Percentiles rank a stretch among this genome's conserved stretches.
Conservation (phyloP, 352 stramenopile species). For the Lagenidium giganteum region DNA sequence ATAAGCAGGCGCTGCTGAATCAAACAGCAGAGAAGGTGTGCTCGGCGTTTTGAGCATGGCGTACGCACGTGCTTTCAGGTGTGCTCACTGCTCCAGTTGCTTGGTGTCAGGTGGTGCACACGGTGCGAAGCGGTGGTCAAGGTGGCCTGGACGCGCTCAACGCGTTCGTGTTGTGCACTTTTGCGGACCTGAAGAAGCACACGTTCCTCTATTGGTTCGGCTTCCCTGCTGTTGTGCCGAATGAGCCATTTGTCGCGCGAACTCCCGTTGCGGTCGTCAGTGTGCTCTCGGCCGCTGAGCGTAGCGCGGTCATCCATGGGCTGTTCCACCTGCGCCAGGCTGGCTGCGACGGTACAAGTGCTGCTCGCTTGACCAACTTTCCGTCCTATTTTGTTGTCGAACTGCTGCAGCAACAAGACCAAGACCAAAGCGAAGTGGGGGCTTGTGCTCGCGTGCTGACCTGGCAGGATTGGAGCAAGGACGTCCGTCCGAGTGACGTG, state of each 20-base stretch:
- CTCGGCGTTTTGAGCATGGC: too few species aligned
- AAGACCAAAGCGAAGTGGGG: slow-evolving; percentile 12
- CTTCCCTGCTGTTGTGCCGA: slow-evolving; percentile 76
- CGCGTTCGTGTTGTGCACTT: slow-evolving; percentile 86
- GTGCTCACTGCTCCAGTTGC: too few species aligned
- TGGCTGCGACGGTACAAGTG: too few species aligned
- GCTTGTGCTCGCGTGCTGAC: slow-evolving; percentile 26
- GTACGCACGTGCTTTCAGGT: neutral
- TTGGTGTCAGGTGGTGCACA: slow-evolving; percentile 32
- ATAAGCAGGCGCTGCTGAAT: slow-evolving; percentile 75
- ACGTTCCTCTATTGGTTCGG: slow-evolving; percentile 93
- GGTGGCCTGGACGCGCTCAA: slow-evolving; percentile 54
- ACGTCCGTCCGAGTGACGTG: neutral
- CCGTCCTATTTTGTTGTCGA: slow-evolving; percentile 75
- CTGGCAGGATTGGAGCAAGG: slow-evolving; percentile 25
- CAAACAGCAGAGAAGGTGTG: slow-evolving; percentile 25
- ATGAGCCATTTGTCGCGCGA: slow-evolving; percentile 27
- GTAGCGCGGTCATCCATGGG: slow-evolving; percentile 27
- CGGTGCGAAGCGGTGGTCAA: slow-evolving; percentile 14
- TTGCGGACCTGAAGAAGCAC: slow-evolving; percentile 92
- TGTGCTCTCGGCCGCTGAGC: slow-evolving; percentile 31
- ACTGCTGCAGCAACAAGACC: slow-evolving; percentile 4
- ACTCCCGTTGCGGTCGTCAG: slow-evolving; percentile 19
- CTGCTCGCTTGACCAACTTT: slow-evolving; percentile 23
- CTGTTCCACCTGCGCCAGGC: slow-evolving; percentile 39